These are phyloP conservation scores for Colletotrichum sp. DNA, from an alignment of 2,329 filamentous ascomycete genomes.

Conservation along the genomic window DNA sequence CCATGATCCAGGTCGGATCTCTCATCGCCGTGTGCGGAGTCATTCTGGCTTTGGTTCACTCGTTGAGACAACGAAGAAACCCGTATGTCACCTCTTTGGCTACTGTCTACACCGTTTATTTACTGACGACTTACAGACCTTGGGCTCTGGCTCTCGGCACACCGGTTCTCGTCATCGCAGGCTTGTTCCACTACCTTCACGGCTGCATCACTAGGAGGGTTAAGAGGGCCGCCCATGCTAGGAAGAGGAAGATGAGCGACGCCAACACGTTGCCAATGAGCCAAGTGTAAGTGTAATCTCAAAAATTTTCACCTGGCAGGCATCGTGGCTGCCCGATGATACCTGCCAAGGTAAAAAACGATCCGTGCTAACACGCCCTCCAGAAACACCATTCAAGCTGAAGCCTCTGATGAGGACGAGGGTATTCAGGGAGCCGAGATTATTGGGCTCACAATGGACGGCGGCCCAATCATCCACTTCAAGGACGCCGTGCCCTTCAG, in stretches of 20 bases:
- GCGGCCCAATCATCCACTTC: slow-evolving; percentile 52
- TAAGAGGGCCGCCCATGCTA: slow-evolving; percentile 29
- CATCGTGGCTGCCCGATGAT: slow-evolving; percentile 11
- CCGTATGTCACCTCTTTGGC: slow-evolving; percentile 44
- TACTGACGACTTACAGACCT: slow-evolving; percentile 36
- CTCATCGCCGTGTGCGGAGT: slow-evolving; percentile 64
- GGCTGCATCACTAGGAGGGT: slow-evolving; percentile 41
- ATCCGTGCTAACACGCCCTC: slow-evolving; percentile 21
- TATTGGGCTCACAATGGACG: slow-evolving; percentile 50
- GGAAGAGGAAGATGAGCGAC: slow-evolving; percentile 27
- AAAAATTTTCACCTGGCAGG: background rate
- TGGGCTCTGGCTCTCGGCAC: slow-evolving; percentile 67
- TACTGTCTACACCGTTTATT: background rate
- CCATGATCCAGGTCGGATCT: slow-evolving; percentile 62
- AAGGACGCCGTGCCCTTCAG: slow-evolving; percentile 34
- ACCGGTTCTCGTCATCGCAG: slow-evolving; percentile 63
- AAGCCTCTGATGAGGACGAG: slow-evolving; percentile 31
- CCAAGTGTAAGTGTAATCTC: slow-evolving; percentile 43
- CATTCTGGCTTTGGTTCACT: slow-evolving; percentile 57
- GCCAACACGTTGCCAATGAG: slow-evolving; percentile 40
- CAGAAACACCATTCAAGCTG: slow-evolving; percentile 39
- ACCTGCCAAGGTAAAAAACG: slow-evolving; percentile 10
- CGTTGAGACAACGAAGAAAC: slow-evolving; percentile 53
- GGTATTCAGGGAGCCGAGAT: slow-evolving; percentile 36
- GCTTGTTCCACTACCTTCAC: slow-evolving; percentile 54